A percentile compares a stretch with the other conserved stretches of the same genome.
Conservation (phyloP, 2,329 filamentous ascomycete genomes). For the Fusarium albidum region DNA sequence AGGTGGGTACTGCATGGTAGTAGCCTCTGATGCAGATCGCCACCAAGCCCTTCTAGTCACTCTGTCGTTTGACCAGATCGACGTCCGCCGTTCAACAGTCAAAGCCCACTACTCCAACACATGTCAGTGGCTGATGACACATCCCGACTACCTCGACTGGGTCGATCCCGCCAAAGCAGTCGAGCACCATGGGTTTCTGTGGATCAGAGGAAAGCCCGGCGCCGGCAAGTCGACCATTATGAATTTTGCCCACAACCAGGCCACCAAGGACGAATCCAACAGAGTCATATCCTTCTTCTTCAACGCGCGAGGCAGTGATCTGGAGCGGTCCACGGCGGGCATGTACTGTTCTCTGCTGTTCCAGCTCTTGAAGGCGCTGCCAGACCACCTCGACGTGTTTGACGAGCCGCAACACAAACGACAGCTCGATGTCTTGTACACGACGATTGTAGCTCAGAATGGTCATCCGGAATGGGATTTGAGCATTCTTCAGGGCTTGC, state of each 20-base stretch:
- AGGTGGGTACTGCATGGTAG: no score
- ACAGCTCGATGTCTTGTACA: not conserved
- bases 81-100: conserved; percentile 12
- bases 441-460: not conserved
- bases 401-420: conserved; percentile 16
- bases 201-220: conserved; percentile 56
- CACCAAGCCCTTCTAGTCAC: not conserved
- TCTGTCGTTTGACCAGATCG: conserved; percentile 22
- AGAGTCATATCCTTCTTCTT: conserved; percentile 58
- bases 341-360: conserved; percentile 59
- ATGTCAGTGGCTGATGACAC: conserved; percentile 21
- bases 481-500: not conserved
- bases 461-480: not conserved
- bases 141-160: conserved; percentile 16
- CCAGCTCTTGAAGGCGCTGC: conserved; percentile 51
- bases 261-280: conserved; percentile 10
- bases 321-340: conserved; percentile 55
- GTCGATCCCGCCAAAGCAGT: not conserved
- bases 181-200: conserved; percentile 48
- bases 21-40: no score
- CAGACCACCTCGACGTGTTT: conserved; percentile 45
- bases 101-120: conserved; percentile 9
- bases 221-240: conserved; percentile 56
- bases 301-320: conserved; percentile 52
- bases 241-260: conserved; percentile 44